Base-by-base conservation (phyloP, 176 grass and related monocot genomes). In the Thinopyrum elongatum region DNA sequence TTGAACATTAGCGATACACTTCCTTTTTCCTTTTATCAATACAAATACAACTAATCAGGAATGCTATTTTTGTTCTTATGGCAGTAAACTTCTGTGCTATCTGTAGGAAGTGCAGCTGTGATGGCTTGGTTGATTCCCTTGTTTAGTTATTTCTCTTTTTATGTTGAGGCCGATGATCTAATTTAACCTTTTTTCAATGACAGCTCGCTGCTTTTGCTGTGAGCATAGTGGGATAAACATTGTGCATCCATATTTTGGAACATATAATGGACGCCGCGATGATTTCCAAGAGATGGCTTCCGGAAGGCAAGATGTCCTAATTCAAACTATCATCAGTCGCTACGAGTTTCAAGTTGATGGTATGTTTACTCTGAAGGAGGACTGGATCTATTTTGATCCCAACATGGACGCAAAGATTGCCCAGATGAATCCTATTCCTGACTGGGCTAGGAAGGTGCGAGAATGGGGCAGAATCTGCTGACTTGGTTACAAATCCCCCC, bases 221-320 rank as follows among this genome's bases (percentile, higher is more conserved):
- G 83, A 85, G 31, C n/a, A n/a, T 51, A 12, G 39, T 13, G 74
- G 74, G 26, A 22, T 21, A 39, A 77, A 85, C 42, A 78, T 85
- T 68, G 61, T 85, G 61, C 74, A 69, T 85, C 62, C 62, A 10
- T 29, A 7, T 19, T 13, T 55, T 39, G 30, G 55, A 67, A 46
- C 16, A 14, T 77, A 55, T 47, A 46, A 38, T 51, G 83, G 72
- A 22, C 5, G 21, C n/a, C 6, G 3, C 8, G 61, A 76, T 21
- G 72, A 51, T 64, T 84, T 84, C 79, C 4, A 34, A 5, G 21
- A 25, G 25, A 82, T 82, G 28, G 80, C 64, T 82, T 64, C 2
- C 34, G 65, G 44, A 25, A 6, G 69, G 7, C 44, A 38, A 21
- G 23, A 12, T n/a, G 57, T 27, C 30, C 23, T 10, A 30, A 38